Evolutionary conservation across 371 early-diverging fungal species (phyloP).

Genomic region (Rhizomucor miehei): DNA sequence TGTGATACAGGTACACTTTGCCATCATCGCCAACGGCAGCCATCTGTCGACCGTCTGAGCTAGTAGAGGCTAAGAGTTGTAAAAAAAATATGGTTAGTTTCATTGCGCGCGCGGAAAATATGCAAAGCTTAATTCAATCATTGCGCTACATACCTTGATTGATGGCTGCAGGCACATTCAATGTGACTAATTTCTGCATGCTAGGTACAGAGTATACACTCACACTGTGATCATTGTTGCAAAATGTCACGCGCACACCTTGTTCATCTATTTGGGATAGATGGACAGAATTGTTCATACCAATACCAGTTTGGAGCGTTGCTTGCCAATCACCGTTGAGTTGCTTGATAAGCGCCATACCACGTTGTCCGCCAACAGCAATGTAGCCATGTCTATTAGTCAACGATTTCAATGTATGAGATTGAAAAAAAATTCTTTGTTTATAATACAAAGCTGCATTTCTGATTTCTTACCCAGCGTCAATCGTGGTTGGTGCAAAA

Average conservation of each 20-base stretch:
- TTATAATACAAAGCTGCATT: not conserved
- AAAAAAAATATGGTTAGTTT: slow-evolving; percentile 7
- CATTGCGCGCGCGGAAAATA: not conserved
- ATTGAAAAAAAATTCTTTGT: not conserved
- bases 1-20: slow-evolving; percentile 65
- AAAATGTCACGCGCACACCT: slow-evolving; percentile 59
- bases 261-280: slow-evolving; percentile 5
- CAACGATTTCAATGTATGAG: too few relatives aligned
- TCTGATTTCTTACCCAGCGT: slow-evolving; percentile 14
- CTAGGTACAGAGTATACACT: slow-evolving; percentile 73
- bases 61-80: slow-evolving; percentile 76
- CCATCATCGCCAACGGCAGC: slow-evolving; percentile 84
- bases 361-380: slow-evolving; percentile 20
- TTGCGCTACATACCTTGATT: slow-evolving; percentile 56
- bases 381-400: slow-evolving; percentile 16
- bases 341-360: slow-evolving; percentile 13
- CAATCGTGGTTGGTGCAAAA: slow-evolving; percentile 19
- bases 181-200: slow-evolving; percentile 57
- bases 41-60: slow-evolving; percentile 77
- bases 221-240: slow-evolving; percentile 92
- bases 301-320: slow-evolving; percentile 13
- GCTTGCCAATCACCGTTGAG: slow-evolving; percentile 10
- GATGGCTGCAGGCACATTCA: slow-evolving; percentile 76
- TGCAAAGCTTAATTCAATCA: slow-evolving; percentile 2
- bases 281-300: slow-evolving; percentile 20